A percentile compares a stretch with the other conserved stretches of the same genome.
Conservation (phyloP, 306 rosid species). For the Pterocarpus macrocarpus region DNA sequence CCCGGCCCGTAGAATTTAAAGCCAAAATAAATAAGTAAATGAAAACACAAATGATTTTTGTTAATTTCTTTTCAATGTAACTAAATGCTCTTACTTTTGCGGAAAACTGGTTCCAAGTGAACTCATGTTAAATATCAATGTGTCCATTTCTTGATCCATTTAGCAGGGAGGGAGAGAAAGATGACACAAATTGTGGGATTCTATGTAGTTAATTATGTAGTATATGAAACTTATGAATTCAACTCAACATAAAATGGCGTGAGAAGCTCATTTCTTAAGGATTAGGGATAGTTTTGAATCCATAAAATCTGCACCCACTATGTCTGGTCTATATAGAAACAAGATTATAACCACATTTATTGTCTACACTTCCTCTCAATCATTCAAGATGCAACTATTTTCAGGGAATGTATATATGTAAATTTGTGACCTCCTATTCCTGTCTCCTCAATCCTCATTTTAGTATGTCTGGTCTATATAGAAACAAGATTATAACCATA, state of each 20-base stretch:
- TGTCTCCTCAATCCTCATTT: background rate
- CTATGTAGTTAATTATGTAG: background rate
- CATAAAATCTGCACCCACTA: constrained; percentile 38
- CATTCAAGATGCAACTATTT: constrained; percentile 50
- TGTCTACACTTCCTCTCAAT: constrained; percentile 65
- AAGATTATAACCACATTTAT: constrained; percentile 53
- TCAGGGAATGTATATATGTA: background rate
- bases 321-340: constrained; percentile 43
- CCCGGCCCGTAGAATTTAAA: background rate
- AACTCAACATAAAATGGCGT: constrained; percentile 35
- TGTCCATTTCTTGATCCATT: constrained; percentile 66
- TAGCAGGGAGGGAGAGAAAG: constrained; percentile 10
- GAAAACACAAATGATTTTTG: background rate
- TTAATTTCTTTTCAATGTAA: background rate
- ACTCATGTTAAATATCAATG: constrained; percentile 70
- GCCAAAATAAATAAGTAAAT: background rate
- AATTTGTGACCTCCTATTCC: background rate
- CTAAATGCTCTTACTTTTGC: constrained; percentile 58
- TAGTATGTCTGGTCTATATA: constrained; percentile 47
- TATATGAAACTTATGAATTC: constrained; percentile 4
- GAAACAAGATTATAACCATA: constrained; percentile 47
- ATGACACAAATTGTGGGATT: background rate
- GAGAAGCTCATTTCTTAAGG: constrained; percentile 44
- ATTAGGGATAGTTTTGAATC: constrained; percentile 51
- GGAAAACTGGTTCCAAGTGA: constrained; percentile 72